phyloP scores from a whole-genome alignment of 352 stramenopile species.

The Thalassiosira delicatula region DNA sequence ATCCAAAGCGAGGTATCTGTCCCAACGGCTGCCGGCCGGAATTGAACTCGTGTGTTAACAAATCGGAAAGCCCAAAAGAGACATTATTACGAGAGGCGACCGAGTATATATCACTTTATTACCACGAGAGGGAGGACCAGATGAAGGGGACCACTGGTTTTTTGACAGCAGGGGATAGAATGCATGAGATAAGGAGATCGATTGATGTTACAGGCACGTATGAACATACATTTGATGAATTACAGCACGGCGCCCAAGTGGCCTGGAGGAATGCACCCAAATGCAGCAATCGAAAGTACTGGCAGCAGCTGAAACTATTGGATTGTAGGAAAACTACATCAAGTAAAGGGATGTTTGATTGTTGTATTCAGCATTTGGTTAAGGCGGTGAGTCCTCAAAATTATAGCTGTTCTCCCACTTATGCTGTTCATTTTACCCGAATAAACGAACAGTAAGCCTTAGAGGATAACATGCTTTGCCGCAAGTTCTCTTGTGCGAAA shows the following conservation, averaged over 20 bases:
- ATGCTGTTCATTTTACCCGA: too few species aligned
- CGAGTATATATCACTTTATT: slow-evolving; percentile 59
- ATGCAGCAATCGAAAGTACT: slow-evolving; percentile 58
- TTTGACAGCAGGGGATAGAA: slow-evolving; percentile 28
- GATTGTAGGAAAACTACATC: slow-evolving; percentile 32
- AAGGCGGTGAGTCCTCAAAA: slow-evolving; percentile 46
- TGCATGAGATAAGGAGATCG: slow-evolving; percentile 29
- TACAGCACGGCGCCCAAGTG: slow-evolving; percentile 53
- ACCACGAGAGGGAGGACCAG: slow-evolving; percentile 48
- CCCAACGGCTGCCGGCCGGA: slow-evolving; percentile 46
- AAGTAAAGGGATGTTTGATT: slow-evolving; percentile 48
- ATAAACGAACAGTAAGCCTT: too few species aligned
- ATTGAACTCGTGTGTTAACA: slow-evolving; percentile 27
- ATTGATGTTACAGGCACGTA: slow-evolving; percentile 47
- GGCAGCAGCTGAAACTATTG: slow-evolving; percentile 53
- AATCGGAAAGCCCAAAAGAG: slow-evolving; percentile 27
- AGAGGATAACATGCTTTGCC: too few species aligned
- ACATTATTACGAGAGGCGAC: slow-evolving; percentile 46
- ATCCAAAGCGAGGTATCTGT: slow-evolving; percentile 52
- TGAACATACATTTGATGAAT: slow-evolving; percentile 58
- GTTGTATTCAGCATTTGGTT: slow-evolving; percentile 47
- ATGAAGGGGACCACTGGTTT: slow-evolving; percentile 47
- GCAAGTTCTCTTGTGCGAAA: too few species aligned
- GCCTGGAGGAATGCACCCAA: slow-evolving; percentile 60
- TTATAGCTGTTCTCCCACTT: too few species aligned